These are phyloP conservation scores for Chondrus crispus DNA, from an alignment of 23 red algal genomes.

Conservation along the genomic window DNA sequence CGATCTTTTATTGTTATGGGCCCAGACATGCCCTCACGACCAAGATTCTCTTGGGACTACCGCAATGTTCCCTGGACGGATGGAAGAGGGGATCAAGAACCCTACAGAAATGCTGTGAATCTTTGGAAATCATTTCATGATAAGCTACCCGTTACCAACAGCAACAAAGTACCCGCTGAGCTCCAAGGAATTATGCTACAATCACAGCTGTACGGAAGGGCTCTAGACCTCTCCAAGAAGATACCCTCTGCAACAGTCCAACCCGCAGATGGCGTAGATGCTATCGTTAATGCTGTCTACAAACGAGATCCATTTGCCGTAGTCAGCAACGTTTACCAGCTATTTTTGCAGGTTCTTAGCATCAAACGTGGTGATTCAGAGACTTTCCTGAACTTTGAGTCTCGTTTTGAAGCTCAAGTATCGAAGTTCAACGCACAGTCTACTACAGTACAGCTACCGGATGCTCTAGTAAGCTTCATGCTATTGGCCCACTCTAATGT, in stretches of 20 bases:
- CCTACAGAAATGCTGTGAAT: not conserved
- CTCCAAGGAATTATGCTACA: constrained; percentile 23
- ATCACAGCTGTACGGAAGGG: not conserved
- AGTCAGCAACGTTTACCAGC: not conserved
- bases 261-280: not conserved
- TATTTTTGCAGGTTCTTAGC: not conserved
- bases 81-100: not conserved
- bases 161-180: not conserved
- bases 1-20: constrained; percentile 22
- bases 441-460: not conserved
- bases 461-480: not conserved
- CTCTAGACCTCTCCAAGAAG: not conserved
- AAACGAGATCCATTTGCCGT: not conserved
- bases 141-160: constrained; percentile 22
- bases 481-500: constrained; percentile 4
- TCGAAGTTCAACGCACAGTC: constrained; percentile 3
- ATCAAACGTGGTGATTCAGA: not conserved
- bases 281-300: not conserved
- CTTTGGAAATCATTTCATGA: not conserved
- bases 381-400: constrained; percentile 1
- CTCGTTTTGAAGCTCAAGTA: not conserved
- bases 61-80: constrained; percentile 21
- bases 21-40: not conserved
- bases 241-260: not conserved
- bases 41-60: not conserved